Evolutionary conservation across 257 asterid species (phyloP).

Genomic region (Primulina eburnea): DNA sequence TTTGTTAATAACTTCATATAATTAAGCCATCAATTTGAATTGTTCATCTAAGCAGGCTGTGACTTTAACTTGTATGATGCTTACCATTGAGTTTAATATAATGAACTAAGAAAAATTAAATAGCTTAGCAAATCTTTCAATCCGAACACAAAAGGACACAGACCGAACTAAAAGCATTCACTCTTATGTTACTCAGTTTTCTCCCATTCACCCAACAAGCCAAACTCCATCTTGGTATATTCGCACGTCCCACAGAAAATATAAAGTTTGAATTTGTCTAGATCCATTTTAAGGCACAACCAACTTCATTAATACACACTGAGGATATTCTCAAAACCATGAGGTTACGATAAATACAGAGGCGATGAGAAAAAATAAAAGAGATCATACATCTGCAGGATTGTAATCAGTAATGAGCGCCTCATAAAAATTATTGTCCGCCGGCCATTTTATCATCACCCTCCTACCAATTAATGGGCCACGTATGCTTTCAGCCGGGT

Average conservation of each 20-base stretch:
- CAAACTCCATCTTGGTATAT: neutral
- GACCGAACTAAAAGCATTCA: neutral
- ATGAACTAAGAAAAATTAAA: neutral
- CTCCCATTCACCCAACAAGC: neutral
- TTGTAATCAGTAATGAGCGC: slow-evolving; percentile 77
- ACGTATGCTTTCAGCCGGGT: slow-evolving; percentile 50
- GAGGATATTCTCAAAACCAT: slow-evolving; percentile 21
- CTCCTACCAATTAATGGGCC: slow-evolving; percentile 77
- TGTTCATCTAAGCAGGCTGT: neutral
- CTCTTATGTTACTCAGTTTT: neutral
- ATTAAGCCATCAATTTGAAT: neutral
- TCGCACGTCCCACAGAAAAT: slow-evolving; percentile 1
- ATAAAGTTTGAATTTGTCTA: neutral
- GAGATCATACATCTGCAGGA: slow-evolving; percentile 62
- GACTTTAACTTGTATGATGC: no score
- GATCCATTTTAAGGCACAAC: slow-evolving; percentile 16
- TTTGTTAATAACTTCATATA: neutral
- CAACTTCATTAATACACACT: slow-evolving; percentile 14
- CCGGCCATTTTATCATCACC: slow-evolving; percentile 97
- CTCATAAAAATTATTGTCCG: slow-evolving; percentile 85
- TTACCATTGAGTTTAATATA: neutral
- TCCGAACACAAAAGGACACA: neutral
- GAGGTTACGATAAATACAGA: slow-evolving; percentile 11
- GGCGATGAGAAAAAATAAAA: slow-evolving; percentile 18
- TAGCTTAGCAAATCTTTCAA: neutral